Evolutionary conservation across 2,329 filamentous ascomycete genomes (phyloP), one percentile per base, ranked within the genome.

Genomic region (Penicillium sp.): DNA sequence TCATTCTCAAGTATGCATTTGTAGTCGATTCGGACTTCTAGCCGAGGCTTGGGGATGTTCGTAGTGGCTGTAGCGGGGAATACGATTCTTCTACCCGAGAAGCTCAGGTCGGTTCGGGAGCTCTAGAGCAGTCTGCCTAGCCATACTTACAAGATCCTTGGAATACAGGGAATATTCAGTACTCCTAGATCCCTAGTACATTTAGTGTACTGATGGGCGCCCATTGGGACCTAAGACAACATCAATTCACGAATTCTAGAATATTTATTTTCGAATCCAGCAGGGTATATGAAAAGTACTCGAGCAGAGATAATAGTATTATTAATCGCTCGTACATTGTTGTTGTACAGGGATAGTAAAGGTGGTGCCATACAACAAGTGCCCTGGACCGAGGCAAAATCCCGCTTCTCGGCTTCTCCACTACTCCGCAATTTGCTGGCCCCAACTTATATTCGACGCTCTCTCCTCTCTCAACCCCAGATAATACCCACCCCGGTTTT

Each of bases 401-500:
- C 49, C 52, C 39, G 35, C 37, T 59, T 55, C 59, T 66, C 68
- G 68, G 68, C 67, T 69, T 70, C 68, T 69, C 68, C 68, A 68
- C 66, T 61, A 59, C 60, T 69, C 67, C 67, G 67, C 67, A 68
- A 57, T 65, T 65, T 59, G 22, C 41, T 50, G 43, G 35, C 48
- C 51, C 52, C 53, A 52, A 59, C 62, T 64, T 60, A 63, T 64
- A 66, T 61, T 48, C 37, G 5, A 52, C 26, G 27, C 26, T 46
- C 21, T n/a, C 21, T 43, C 14, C 35, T 39, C 35, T 10, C 19
- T 41, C 37, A 41, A 41, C 39, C 39, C 51, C 43, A 49, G 41
- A 44, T 47, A 26, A 10, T 37, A 33, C 24, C 48, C 48, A 24
- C 48, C 52, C 41, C 27, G 43, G 39, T 33, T 41, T 41, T 31